Conservation (phyloP, 2,329 filamentous ascomycete genomes). For the Diaporthe capsici region DNA sequence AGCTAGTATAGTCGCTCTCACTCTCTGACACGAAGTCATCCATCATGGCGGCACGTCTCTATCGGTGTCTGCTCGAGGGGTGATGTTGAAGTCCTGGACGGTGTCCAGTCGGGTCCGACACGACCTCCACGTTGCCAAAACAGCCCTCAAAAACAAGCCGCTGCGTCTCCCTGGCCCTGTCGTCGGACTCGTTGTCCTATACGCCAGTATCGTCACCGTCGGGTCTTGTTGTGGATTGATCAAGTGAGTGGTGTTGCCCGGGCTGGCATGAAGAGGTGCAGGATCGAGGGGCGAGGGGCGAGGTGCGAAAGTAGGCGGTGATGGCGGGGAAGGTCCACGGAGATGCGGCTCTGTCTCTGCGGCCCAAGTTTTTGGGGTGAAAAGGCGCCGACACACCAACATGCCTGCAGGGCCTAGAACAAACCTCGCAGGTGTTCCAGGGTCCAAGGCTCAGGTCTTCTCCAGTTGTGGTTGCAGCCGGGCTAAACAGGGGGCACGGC, state of each 20-base stretch:
- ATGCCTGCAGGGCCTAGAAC: constrained; percentile 36
- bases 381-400: not conserved
- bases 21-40: constrained; percentile 98
- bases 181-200: not conserved
- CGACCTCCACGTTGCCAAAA: constrained; percentile 25
- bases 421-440: constrained; percentile 16
- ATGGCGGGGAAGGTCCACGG: constrained; percentile 35
- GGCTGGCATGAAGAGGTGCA: constrained; percentile 20
- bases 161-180: constrained; percentile 3
- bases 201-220: constrained; percentile 23
- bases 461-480: constrained; percentile 1
- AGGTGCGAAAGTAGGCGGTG: constrained; percentile 26
- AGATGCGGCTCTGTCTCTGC: constrained; percentile 31
- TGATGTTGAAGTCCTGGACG: constrained; percentile 9
- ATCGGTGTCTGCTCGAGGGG: not conserved
- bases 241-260: constrained; percentile 25
- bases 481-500: not conserved
- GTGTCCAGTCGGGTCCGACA: constrained; percentile 11
- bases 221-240: constrained; percentile 5
- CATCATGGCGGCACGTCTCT: constrained; percentile 68
- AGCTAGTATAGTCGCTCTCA: constrained; percentile 98
- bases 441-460: constrained; percentile 19
- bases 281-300: constrained; percentile 5
- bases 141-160: constrained; percentile 13
- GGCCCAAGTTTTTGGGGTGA: constrained; percentile 27